Evolutionary conservation across 164 flowering plant genomes (phyloP), one percentile per base, ranked within the genome.

Genomic region (Vitis rupestris): DNA sequence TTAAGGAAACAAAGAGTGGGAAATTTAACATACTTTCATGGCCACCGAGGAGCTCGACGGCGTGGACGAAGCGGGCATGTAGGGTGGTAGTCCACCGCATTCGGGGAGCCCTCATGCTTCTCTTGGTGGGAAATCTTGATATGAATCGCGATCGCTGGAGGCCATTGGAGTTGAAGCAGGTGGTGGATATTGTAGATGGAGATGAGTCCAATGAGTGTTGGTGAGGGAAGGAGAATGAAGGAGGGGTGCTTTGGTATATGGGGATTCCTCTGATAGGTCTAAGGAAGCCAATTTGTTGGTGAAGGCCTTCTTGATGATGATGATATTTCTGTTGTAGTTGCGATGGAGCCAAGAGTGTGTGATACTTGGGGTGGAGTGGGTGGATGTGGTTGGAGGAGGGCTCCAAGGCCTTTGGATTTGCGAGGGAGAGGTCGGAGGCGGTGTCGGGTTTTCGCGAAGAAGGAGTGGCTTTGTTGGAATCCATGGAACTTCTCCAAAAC

Each of bases 11-110:
- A 37, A 37, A 68, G 15, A 60, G 29, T 27, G 14, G 52, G n/a
- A 29, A 48, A 53, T 14, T 31, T 63, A 44, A 65, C 83, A 10
- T 88, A 95, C 99, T 91, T 89, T 95, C 98, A 87, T 95, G 99
- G 76, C 99, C 99, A 73, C 99, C 98, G 63, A 95, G 71, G 47
- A 95, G 93, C 84, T 95, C 98, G 67, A 95, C 99, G 1, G 99
- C 99, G 51, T 88, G 99, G 66, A 93, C 98, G 69, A 95, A 95
- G 6, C 97, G 96, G 63, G 97, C 90, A 75, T 95, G 99, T 59
- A 95, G 96, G 1, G 93, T 86, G 15, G 89, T 90, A 8, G 99
- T 95, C 99, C 99, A 95, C 50, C 99, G 81, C 99, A 95, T 95
- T 74, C 99, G 60, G 0, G 99, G 99, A 0, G 99, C 97, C 71